phyloP scores from a whole-genome alignment of 2,329 filamentous ascomycete species.

The Aspergillus nomiae region DNA sequence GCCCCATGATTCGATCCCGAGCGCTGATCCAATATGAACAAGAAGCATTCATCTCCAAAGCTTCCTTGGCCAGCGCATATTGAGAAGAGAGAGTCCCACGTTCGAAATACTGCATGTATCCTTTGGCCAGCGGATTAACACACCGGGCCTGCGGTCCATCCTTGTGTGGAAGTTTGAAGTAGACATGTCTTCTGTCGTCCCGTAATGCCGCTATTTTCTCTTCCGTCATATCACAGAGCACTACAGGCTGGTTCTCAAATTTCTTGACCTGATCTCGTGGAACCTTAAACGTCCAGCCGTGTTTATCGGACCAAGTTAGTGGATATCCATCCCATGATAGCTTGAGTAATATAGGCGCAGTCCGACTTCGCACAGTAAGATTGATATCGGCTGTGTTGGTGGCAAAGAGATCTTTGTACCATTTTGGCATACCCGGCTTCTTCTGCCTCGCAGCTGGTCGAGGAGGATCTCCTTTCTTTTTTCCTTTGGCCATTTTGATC shows the following conservation, averaged over 20 bases:
- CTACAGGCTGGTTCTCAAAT: slow-evolving; percentile 72
- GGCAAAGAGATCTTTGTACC: slow-evolving; percentile 89
- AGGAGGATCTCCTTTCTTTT: slow-evolving; percentile 79
- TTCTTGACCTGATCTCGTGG: slow-evolving; percentile 61
- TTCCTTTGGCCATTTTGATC: slow-evolving; percentile 86
- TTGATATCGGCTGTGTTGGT: slow-evolving; percentile 68
- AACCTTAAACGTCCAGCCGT: slow-evolving; percentile 91
- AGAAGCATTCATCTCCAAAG: slow-evolving; percentile 96
- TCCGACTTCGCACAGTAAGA: slow-evolving; percentile 81
- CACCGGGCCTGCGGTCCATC: slow-evolving; percentile 86
- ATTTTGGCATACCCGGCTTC: slow-evolving; percentile 89
- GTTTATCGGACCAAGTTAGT: slow-evolving; percentile 87
- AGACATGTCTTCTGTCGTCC: slow-evolving; percentile 66
- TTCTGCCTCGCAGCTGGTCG: slow-evolving; percentile 82
- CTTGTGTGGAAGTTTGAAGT: slow-evolving; percentile 96
- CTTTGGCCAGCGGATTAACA: slow-evolving; percentile 84
- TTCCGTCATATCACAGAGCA: slow-evolving; percentile 73
- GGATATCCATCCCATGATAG: slow-evolving; percentile 88
- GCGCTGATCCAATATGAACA: slow-evolving; percentile 99
- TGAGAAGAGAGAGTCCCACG: slow-evolving; percentile 84
- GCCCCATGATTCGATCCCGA: slow-evolving; percentile 87
- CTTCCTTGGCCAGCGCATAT: slow-evolving; percentile 87
- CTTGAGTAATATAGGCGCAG: slow-evolving; percentile 81
- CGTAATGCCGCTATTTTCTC: slow-evolving; percentile 68
- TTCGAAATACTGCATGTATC: slow-evolving; percentile 89